These are phyloP conservation scores for Wallacemonas collosoma DNA, from an alignment of 208 protist species.

Conservation along the genomic window DNA sequence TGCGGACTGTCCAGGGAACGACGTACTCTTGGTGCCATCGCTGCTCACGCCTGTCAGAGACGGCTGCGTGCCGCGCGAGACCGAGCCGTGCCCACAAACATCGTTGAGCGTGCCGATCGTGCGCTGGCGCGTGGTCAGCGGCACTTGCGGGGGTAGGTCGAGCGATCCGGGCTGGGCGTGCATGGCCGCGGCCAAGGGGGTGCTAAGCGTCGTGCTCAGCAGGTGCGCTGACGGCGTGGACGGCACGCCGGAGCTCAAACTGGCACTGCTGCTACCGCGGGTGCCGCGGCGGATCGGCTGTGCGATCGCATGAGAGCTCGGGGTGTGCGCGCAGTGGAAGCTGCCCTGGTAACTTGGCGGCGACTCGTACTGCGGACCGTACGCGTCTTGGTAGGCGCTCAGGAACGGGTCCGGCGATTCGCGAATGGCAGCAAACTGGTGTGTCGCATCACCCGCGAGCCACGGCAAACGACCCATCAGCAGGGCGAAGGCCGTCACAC, in stretches of 20 bases:
- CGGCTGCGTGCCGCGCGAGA: background rate
- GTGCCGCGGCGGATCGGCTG: background rate
- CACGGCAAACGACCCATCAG: conserved; percentile 69
- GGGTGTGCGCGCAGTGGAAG: background rate
- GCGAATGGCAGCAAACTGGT: conserved; percentile 54
- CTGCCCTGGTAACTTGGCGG: background rate
- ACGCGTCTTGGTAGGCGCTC: conserved; percentile 28
- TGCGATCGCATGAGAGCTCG: background rate
- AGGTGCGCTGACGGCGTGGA: background rate
- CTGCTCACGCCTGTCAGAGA: conserved; percentile 6
- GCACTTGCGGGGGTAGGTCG: conserved; percentile 5
- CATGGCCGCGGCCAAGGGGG: background rate
- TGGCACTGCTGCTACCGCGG: background rate
- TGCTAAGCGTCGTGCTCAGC: background rate
- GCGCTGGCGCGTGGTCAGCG: background rate
- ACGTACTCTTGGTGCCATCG: background rate
- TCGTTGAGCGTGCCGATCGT: background rate
- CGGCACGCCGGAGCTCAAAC: background rate
- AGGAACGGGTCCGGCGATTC: conserved; percentile 55
- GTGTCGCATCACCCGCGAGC: conserved; percentile 34
- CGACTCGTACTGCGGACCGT: conserved; percentile 28
- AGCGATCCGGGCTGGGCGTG: too few species aligned
- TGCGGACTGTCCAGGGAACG: background rate
- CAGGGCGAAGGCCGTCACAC: conserved; percentile 70
- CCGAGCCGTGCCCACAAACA: background rate